A percentile compares a stretch with the other conserved stretches of the same genome.
Evolutionary conservation across 1,139 yeast genomes (phyloP).

Genomic region (Saccharomyces hybrid): DNA sequence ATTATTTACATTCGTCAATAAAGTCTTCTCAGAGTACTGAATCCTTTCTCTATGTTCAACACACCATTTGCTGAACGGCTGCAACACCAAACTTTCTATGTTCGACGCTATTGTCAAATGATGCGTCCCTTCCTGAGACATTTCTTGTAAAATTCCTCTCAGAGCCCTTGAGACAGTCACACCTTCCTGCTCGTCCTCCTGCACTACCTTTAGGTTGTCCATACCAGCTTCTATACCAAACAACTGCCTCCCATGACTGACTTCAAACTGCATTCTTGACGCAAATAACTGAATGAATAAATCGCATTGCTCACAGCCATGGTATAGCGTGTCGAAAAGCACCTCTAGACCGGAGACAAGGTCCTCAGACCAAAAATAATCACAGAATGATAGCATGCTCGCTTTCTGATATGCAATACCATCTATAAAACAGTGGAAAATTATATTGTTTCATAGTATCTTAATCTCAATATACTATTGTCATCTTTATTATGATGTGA

Average conservation of each 20-base stretch:
- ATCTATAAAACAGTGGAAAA: not conserved
- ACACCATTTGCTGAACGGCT: slow-evolving; percentile 74
- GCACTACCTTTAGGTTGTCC: slow-evolving; percentile 29
- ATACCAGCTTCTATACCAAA: slow-evolving; percentile 41
- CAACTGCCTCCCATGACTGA: slow-evolving; percentile 54
- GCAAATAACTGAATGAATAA: slow-evolving; percentile 60
- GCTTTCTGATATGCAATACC: not conserved
- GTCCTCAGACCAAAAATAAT: slow-evolving; percentile 72
- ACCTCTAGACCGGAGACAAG: slow-evolving; percentile 41
- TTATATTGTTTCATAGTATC: not conserved
- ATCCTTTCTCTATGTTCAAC: slow-evolving; percentile 65
- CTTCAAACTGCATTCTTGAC: slow-evolving; percentile 69
- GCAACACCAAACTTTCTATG: slow-evolving; percentile 53
- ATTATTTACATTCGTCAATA: slow-evolving; percentile 44
- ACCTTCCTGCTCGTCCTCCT: slow-evolving; percentile 39
- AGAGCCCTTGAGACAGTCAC: slow-evolving; percentile 36
- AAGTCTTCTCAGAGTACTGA: slow-evolving; percentile 50
- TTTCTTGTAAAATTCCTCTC: slow-evolving; percentile 50
- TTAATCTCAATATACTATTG: not conserved
- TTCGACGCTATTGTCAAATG: slow-evolving; percentile 62
- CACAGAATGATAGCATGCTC: slow-evolving; percentile 55
- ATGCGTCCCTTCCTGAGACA: slow-evolving; percentile 57
- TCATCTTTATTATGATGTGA: not conserved
- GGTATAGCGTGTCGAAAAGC: slow-evolving; percentile 58
- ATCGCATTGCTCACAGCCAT: slow-evolving; percentile 67